A percentile compares a stretch with the other conserved stretches of the same genome.
Evolutionary conservation across 2,329 filamentous ascomycete genomes (phyloP).

Genomic region (Phialemoniopsis sp.): DNA sequence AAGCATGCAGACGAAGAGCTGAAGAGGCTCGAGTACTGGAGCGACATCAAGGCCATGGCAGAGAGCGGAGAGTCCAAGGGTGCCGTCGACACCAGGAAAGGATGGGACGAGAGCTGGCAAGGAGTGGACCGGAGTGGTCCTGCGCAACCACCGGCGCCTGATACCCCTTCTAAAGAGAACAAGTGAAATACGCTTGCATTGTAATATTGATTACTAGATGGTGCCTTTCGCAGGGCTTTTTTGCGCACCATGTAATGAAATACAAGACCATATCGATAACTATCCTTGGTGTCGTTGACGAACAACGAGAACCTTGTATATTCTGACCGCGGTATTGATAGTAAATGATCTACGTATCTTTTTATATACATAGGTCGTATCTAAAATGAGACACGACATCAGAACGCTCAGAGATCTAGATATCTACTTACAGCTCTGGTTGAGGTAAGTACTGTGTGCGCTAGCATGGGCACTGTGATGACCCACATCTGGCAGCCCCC

Average conservation of each 20-base stretch:
- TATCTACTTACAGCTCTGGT: no score
- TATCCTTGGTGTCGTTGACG: no score
- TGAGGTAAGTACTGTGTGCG: no score
- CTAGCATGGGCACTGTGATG: background rate
- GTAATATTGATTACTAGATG: background rate
- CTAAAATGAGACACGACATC: no score
- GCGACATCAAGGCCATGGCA: conserved; percentile 70
- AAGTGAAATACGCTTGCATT: no score
- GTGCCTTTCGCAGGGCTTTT: background rate
- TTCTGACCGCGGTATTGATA: no score
- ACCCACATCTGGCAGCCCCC: background rate
- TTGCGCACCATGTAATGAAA: background rate
- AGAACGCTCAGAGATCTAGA: no score
- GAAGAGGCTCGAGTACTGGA: conserved; percentile 80
- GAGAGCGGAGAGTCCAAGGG: conserved; percentile 41
- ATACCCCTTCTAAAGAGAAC: background rate
- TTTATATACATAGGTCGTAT: no score
- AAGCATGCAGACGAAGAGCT: conserved; percentile 78
- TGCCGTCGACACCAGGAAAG: conserved; percentile 35
- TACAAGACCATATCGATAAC: no score
- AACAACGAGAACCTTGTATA: no score
- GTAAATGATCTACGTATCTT: no score
- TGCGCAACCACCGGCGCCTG: conserved; percentile 20
- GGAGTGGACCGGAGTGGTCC: conserved; percentile 52
- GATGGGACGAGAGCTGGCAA: conserved; percentile 42